Conservation (phyloP, 2,329 filamentous ascomycete genomes). For the Phyllosticta citriasiana region DNA sequence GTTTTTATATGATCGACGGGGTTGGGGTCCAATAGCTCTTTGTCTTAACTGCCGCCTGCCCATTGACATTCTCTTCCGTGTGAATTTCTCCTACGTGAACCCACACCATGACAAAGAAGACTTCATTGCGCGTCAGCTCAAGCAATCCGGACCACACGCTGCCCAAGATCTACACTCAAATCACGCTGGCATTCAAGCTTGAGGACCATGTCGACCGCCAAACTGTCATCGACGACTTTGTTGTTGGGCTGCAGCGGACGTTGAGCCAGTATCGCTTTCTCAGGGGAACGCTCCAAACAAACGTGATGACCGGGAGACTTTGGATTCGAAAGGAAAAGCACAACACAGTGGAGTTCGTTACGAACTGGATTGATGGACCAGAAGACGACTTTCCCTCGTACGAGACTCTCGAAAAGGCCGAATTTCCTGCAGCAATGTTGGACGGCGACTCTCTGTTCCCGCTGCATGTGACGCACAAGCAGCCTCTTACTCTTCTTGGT, state of each 20-base stretch:
- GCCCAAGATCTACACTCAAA: conserved; percentile 2
- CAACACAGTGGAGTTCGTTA: conserved; percentile 12
- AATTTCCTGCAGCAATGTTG: conserved; percentile 13
- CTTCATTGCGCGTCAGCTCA: neutral
- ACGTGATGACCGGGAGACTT: conserved; percentile 12
- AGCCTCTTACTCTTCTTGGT: conserved; percentile 11
- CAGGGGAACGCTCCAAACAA: conserved; percentile 12
- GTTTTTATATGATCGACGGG: no score
- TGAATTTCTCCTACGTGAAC: no score
- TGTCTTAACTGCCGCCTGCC: no score
- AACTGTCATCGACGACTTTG: conserved; percentile 12
- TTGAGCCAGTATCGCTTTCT: conserved; percentile 14
- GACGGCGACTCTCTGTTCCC: conserved; percentile 11
- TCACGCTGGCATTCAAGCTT: conserved; percentile 16
- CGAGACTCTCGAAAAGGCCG: conserved; percentile 12
- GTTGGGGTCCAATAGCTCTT: no score
- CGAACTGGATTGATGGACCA: conserved; percentile 12
- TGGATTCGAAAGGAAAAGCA: conserved; percentile 14
- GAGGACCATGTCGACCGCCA: neutral
- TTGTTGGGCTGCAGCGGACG: conserved; percentile 14
- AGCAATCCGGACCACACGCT: neutral
- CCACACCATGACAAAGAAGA: neutral
- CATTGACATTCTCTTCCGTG: no score
- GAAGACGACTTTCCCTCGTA: conserved; percentile 13
- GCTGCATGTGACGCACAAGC: conserved; percentile 10